Conservation (phyloP, 1,139 yeast genomes). For the Eremothecium sinecaudum region DNA sequence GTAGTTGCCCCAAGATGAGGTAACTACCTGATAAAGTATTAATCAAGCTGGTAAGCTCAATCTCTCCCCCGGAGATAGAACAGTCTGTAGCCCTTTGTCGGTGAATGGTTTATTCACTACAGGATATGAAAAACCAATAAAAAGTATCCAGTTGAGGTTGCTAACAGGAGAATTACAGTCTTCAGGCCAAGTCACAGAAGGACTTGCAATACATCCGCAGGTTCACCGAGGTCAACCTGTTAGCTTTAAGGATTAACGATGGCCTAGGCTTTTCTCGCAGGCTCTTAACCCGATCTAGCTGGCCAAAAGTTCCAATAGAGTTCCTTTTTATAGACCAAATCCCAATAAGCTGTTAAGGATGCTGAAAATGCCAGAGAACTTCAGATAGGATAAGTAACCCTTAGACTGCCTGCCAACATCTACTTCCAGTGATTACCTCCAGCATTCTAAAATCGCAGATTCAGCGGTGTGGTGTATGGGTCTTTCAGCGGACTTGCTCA, state of each 20-base stretch:
- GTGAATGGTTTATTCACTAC: slow-evolving; percentile 1
- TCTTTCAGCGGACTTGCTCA: slow-evolving; percentile 3
- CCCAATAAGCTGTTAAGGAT: too few relatives aligned
- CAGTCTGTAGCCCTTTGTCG: neutral
- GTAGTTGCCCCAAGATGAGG: too few relatives aligned
- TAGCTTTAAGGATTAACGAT: neutral
- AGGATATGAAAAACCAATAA: slow-evolving; percentile 8
- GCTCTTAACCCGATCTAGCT: too few relatives aligned
- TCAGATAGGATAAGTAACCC: too few relatives aligned
- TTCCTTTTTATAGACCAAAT: too few relatives aligned
- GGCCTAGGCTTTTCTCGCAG: neutral
- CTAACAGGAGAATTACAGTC: neutral
- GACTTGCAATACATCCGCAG: slow-evolving; percentile 1
- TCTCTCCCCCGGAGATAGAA: neutral
- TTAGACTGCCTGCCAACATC: too few relatives aligned
- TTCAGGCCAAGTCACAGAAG: neutral
- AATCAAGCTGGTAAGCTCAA: neutral
- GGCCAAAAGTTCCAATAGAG: too few relatives aligned
- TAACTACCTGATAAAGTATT: neutral
- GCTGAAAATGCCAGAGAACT: too few relatives aligned
- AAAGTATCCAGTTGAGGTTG: slow-evolving; percentile 3
- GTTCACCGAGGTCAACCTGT: neutral
- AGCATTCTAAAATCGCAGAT: too few relatives aligned
- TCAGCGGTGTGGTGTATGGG: slow-evolving; percentile 6
- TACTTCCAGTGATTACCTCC: too few relatives aligned